A percentile compares a stretch with the other conserved stretches of the same genome.
These are phyloP conservation scores for Saturnispora zaruensis DNA, from an alignment of 805 yeast genomes.

Conservation along the genomic window DNA sequence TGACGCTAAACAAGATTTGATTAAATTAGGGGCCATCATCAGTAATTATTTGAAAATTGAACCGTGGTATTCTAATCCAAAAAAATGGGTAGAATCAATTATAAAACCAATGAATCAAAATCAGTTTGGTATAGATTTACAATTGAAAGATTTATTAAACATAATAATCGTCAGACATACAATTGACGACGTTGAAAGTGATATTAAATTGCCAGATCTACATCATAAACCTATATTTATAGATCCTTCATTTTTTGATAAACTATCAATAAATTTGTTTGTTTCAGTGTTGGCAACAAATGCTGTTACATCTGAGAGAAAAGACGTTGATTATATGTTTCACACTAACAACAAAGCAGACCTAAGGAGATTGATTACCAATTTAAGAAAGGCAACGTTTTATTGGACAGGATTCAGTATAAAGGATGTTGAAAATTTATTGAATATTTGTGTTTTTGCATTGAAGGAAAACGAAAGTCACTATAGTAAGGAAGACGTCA, in stretches of 20 bases:
- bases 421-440: constrained; percentile 46
- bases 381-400: constrained; percentile 58
- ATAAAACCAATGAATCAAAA: constrained; percentile 40
- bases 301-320: constrained; percentile 65
- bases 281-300: constrained; percentile 61
- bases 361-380: constrained; percentile 47
- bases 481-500: constrained; percentile 33
- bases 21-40: constrained; percentile 44
- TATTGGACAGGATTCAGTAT: constrained; percentile 69
- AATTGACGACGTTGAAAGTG: constrained; percentile 43
- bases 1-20: constrained; percentile 44
- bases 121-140: constrained; percentile 33
- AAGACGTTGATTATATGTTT: constrained; percentile 63
- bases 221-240: constrained; percentile 50
- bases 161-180: constrained; percentile 50
- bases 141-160: constrained; percentile 35
- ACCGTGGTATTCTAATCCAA: constrained; percentile 44
- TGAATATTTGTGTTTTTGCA: constrained; percentile 39
- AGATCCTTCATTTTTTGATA: constrained; percentile 57
- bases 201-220: constrained; percentile 49
- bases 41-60: constrained; percentile 47
- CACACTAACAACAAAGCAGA: constrained; percentile 49
- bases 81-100: constrained; percentile 39
- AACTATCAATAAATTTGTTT: constrained; percentile 52
- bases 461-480: constrained; percentile 28